Conservation (phyloP, 2,329 filamentous ascomycete genomes). For the Fusarium coffeatum region DNA sequence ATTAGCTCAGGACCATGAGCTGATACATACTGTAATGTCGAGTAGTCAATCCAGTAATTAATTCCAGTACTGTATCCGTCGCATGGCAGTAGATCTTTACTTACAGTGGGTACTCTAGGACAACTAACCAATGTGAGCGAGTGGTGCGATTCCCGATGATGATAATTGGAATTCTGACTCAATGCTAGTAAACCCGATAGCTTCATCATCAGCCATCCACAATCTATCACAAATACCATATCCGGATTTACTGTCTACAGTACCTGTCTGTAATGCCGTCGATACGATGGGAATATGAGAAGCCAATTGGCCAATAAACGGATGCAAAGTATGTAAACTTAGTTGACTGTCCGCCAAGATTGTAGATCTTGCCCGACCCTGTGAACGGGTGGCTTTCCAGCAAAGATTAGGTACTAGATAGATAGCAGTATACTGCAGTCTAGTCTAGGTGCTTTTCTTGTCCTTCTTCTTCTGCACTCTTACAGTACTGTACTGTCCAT, state of each 20-base stretch:
- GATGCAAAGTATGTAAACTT: neutral
- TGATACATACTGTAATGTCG: neutral
- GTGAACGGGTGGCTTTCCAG: neutral
- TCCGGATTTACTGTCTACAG: neutral
- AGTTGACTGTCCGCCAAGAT: neutral
- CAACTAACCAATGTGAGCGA: neutral
- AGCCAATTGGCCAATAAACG: slow-evolving; percentile 21
- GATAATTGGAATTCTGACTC: neutral
- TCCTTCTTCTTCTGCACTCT: neutral
- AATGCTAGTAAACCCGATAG: neutral
- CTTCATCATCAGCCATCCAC: neutral
- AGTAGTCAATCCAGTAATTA: slow-evolving; percentile 1
- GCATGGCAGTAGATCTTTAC: slow-evolving; percentile 21
- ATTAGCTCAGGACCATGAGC: slow-evolving; percentile 13
- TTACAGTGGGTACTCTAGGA: neutral
- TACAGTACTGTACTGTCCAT: neutral
- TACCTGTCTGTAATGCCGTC: neutral
- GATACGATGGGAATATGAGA: neutral
- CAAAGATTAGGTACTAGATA: neutral
- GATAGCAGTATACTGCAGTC: neutral
- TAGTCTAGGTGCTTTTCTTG: neutral
- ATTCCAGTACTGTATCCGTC: neutral
- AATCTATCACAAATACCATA: neutral
- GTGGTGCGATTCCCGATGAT: neutral
- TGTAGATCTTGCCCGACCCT: slow-evolving; percentile 11